Percentiles rank a stretch among this genome's conserved stretches.
phyloP scores from a whole-genome alignment of 176 grass and related monocot species.

The Zoysia japonica region DNA sequence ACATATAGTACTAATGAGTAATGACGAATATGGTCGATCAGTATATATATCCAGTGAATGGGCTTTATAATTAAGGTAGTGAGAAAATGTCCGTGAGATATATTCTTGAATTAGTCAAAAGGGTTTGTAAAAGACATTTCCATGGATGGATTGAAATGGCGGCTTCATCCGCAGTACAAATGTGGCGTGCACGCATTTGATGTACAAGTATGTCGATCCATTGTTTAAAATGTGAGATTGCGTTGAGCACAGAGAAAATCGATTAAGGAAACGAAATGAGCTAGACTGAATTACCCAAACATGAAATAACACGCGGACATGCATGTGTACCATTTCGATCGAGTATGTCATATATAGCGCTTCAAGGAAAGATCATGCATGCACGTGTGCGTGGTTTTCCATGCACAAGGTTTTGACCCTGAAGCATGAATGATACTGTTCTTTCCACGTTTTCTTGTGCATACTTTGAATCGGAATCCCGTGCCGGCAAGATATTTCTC shows the following conservation, averaged over 20 bases:
- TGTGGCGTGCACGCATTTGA: background rate
- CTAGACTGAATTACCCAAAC: background rate
- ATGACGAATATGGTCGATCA: background rate
- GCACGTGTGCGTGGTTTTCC: constrained; percentile 12
- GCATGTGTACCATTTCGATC: background rate
- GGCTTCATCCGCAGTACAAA: background rate
- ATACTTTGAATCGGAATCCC: constrained; percentile 18
- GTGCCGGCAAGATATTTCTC: too few relatives aligned
- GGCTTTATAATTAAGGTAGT: background rate
- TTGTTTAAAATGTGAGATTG: constrained; percentile 3
- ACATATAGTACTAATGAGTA: too few relatives aligned
- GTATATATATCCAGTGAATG: too few relatives aligned
- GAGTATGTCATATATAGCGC: background rate
- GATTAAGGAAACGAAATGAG: background rate
- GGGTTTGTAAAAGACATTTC: background rate
- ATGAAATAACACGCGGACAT: too few relatives aligned
- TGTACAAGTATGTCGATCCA: background rate
- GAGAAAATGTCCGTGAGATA: background rate
- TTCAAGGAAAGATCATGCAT: constrained; percentile 5
- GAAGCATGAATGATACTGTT: too few relatives aligned
- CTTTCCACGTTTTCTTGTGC: constrained; percentile 7
- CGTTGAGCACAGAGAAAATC: background rate
- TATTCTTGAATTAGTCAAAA: background rate
- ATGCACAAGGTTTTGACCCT: constrained; percentile 29
- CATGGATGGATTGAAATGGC: background rate